These are phyloP conservation scores for Neofusicoccum umdonicola DNA, from an alignment of 2,329 filamentous ascomycete genomes.

Conservation along the genomic window DNA sequence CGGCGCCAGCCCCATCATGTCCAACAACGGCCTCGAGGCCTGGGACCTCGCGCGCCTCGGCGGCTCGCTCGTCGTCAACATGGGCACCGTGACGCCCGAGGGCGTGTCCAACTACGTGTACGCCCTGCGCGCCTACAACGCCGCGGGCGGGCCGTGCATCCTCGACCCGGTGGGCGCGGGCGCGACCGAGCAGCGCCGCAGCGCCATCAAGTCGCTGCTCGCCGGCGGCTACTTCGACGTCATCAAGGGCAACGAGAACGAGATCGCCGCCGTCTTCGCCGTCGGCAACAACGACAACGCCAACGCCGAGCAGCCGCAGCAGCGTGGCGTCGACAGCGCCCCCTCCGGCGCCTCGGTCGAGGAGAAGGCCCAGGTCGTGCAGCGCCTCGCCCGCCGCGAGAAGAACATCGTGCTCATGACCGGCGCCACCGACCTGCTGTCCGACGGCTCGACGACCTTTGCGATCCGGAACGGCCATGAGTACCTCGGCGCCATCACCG, in stretches of 20 bases:
- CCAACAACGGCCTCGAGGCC: conserved; percentile 80
- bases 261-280: conserved; percentile 67
- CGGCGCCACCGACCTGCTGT: conserved; percentile 72
- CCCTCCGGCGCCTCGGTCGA: conserved; percentile 51
- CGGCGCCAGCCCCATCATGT: conserved; percentile 87
- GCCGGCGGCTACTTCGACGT: conserved; percentile 74
- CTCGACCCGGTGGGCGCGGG: conserved; percentile 90
- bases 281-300: conserved; percentile 22
- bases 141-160: conserved; percentile 69
- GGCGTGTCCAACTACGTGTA: conserved; percentile 68
- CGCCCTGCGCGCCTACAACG: conserved; percentile 80
- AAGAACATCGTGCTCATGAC: conserved; percentile 78
- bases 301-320: conserved; percentile 43
- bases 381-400: conserved; percentile 64
- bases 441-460: conserved; percentile 68
- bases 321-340: conserved; percentile 82
- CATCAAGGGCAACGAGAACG: conserved; percentile 92
- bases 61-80: conserved; percentile 84
- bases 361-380: conserved; percentile 63
- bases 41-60: conserved; percentile 73
- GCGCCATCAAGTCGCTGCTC: conserved; percentile 70
- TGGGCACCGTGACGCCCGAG: conserved; percentile 84
- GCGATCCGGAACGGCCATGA: conserved; percentile 74
- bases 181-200: conserved; percentile 71
- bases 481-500: conserved; percentile 68